Base-by-base conservation (phyloP, 805 yeast species). In the Scheffersomyces spartinae region DNA sequence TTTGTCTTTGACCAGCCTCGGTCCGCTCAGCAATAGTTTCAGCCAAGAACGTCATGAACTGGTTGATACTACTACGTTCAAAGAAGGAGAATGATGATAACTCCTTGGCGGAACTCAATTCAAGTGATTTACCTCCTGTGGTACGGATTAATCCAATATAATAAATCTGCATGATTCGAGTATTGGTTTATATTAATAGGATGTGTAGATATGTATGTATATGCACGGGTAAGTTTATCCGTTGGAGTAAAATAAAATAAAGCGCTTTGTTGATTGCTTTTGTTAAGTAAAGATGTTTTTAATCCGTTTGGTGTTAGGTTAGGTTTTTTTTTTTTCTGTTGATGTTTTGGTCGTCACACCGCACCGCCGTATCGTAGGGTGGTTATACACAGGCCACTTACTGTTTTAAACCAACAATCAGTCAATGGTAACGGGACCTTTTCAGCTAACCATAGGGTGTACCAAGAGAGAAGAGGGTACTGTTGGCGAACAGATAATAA, bases 1-100 rank as follows among this genome's bases (percentile, higher is more conserved):
- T 71, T 53, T 91, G 98, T 57, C 97, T 75, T 56, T 84, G 88
- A 24, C 95, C 94, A 1, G 88, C 64, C 20, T 64, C 56, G 2
- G 98, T 91, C 56, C 98, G 74, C 35, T 75, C 77, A 9, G 94
- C 74, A 14, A 88, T 88, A 3, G 98, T 91, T 43, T 74, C 82
- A 14, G 93, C 70, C 55, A 91, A 86, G 52, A 91, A 91, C 4
- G 94, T 73, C 94, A 88, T 82, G 56, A 91, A 88, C 54, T 88
- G 95, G 12, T 80, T 74, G 15, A 86, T 95, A 21, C 71, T 62
- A 30, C 66, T 55, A 40, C 86, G 68, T 58, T 88, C 95, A 52
- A 91, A 91, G 55, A 82, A 91, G 15, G 91, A 74, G 55, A 88
- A 88, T 39, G 77, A 78, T 14, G 84, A 67, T 33, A 91, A 65